Conservation (phyloP, 805 yeast species). For the Nakazawaea molendinolei region DNA sequence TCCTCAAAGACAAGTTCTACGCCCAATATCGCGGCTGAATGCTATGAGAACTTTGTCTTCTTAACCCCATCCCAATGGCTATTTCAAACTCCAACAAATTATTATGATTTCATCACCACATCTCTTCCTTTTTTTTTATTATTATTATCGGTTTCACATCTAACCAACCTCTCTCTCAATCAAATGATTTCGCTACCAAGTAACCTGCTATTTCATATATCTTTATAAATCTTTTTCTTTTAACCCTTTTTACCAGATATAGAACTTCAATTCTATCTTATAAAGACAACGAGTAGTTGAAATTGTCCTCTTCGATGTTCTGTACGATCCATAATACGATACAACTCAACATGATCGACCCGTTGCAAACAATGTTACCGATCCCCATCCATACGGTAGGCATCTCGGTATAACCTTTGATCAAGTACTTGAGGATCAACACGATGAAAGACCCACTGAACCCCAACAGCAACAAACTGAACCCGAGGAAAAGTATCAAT, state of each 20-base stretch:
- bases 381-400: slow-evolving; percentile 95
- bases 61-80: no score
- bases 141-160: no score
- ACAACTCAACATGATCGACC: slow-evolving; percentile 81
- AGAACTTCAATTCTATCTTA: no score
- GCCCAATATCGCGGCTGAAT: no score
- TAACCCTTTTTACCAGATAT: neutral
- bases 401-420: slow-evolving; percentile 64
- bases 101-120: no score
- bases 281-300: slow-evolving; percentile 82
- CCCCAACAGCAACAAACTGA: slow-evolving; percentile 90
- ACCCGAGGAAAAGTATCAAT: slow-evolving; percentile 84
- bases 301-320: slow-evolving; percentile 85
- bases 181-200: no score
- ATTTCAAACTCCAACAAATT: no score
- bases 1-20: slow-evolving; percentile 84
- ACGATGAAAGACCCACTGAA: slow-evolving; percentile 89
- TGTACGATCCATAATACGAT: slow-evolving; percentile 89
- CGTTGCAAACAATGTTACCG: slow-evolving; percentile 76
- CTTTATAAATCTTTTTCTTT: slow-evolving; percentile 2
- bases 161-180: no score
- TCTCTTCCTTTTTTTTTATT: no score
- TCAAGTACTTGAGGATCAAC: slow-evolving; percentile 73
- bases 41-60: no score
- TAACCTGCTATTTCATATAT: neutral